Base-by-base conservation (phyloP, 805 yeast species). In the Maudiozyma saulgeensis region DNA sequence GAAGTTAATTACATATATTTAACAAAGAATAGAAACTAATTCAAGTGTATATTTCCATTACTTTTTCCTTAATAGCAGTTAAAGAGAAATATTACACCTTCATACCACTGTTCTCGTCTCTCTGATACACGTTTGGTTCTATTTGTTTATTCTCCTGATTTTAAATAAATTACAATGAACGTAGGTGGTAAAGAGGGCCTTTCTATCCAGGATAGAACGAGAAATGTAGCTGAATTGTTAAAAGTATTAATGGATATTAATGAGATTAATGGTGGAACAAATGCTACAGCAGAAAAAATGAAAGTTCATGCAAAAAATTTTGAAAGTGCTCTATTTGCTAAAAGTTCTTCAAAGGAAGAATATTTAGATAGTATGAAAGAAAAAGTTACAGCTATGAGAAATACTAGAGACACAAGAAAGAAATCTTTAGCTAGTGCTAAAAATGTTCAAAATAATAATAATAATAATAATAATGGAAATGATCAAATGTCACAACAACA, bases 281-380 rank as follows among this genome's bases (percentile, higher is more conserved):
- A 54, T 21, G 63, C 60, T 31, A 73, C 71, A 38, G 57, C 68
- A 23, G 71, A 68, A 46, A 76, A 72, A 55, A 68, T 77, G 56
- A 76, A 74, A 56, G 66, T 73, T 3, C 71, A 80, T 56, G 88
- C 89, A 4, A 83, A 80, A 56, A 87, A 83, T 58, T 83, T 81
- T 56, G 93, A 84, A 61, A 77, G 80, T 51, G 79, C 74, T 56
- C 77, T 87, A 23, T 84, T 74, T 61, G 72, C 74, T 49, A 79
- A 79, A 49, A 73, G 87, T 12, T 72, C 73, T 9, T 70, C 78
- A 19, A 78, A 79, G 45, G 54, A 55, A 38, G 81, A 80, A 52
- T 84, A 84, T 59, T 66, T 76, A 49, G 77, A 74, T 44, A 67
- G 70, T 43, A 70, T 78, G 64, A 68, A 70, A 54, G 72, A 72